Base-by-base conservation (phyloP, 306 rosid genomes). In the Crotalaria pallida region DNA sequence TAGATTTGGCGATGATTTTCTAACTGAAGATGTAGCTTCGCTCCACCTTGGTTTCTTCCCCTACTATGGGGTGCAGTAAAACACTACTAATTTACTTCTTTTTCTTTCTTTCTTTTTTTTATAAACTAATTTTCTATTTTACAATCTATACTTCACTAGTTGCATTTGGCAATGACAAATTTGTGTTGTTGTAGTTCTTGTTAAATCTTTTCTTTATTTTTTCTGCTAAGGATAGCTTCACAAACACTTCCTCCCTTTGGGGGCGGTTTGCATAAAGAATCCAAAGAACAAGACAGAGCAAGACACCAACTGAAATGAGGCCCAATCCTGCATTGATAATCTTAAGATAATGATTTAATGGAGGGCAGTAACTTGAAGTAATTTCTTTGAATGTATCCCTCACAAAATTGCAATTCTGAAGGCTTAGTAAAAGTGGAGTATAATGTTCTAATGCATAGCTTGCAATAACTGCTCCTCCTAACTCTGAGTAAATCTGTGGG, bases 261-360 rank as follows among this genome's bases (percentile, higher is more conserved):
- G 87, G 94, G 96, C 84, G 92, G 96, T 87, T 89, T 77, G 97
- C 87, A 71, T 84, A 87, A 27, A 92, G 88, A 33, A 89, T 67
- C 97, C 97, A 92, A 16, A 92, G 88, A 53, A 92, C 84, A 73
- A 92, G 98, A 48, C 96, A 89, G 57, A 92, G 92, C 84, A 92
- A 62, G 61, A 89, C 85, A 61, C 94, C 93, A 19, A 85, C 88
- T 8, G 98, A 92, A 58, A 87, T 81, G 60, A 92, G 80, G 17
- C 88, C 92, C 27, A 92, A 67, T 45, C 98, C 98, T 52, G 81
- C 84, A 66, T 89, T 85, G 50, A 92, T 84, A 65, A 85, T 73
- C 88, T 86, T 84, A 50, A 92, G 88, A 75, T 84, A 79, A 58
- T 80, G 86, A 64, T 86, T 81, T 17, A 92, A 77, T 16, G 91